Conservation (phyloP, 441 rosid species). For the Populus trichocarpa region DNA sequence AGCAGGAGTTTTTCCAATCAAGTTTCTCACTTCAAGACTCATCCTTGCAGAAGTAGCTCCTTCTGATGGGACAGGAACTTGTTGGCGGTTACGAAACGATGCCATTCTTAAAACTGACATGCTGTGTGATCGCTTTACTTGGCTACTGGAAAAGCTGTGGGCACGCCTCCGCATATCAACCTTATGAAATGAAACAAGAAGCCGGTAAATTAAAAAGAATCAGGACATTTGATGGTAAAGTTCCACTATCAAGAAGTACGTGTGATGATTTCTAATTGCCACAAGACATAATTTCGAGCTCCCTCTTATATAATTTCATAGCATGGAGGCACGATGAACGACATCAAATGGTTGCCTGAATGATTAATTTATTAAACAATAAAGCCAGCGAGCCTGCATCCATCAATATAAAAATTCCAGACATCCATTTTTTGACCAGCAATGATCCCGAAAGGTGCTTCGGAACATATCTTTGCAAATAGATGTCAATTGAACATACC, state of each 20-base stretch:
- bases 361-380: too few species aligned
- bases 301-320: neutral
- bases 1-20: constrained; percentile 13
- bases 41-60: constrained; percentile 33
- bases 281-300: too few species aligned
- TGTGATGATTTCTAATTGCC: neutral
- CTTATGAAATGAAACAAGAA: constrained; percentile 23
- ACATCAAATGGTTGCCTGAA: too few species aligned
- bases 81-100: constrained; percentile 17
- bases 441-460: neutral
- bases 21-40: constrained; percentile 27
- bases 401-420: too few species aligned
- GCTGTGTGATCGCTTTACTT: constrained; percentile 34
- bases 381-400: too few species aligned
- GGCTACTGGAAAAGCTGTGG: constrained; percentile 29
- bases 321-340: neutral
- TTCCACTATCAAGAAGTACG: neutral
- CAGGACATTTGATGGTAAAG: neutral
- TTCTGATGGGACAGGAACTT: constrained; percentile 48
- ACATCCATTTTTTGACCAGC: neutral
- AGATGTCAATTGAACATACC: constrained; percentile 33
- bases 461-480: neutral
- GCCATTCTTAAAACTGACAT: constrained; percentile 34
- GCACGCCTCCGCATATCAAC: constrained; percentile 36
- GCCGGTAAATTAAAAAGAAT: neutral